These are phyloP conservation scores for Trametes versicolor DNA, from an alignment of 1,284 basidiomycete species.

Conservation along the genomic window DNA sequence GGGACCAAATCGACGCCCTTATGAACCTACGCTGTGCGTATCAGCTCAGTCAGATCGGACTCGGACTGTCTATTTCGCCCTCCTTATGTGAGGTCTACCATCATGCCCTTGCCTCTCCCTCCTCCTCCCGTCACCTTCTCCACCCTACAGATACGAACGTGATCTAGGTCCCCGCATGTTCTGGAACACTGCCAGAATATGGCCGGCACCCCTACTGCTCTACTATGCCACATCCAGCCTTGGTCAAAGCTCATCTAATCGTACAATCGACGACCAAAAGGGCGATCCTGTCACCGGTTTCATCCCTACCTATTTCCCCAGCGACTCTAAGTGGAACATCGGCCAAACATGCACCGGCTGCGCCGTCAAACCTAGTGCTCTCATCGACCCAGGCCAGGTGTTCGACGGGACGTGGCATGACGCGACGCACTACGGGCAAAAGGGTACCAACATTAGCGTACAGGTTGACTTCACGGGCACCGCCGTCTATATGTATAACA, in stretches of 20 bases:
- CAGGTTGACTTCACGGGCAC: constrained; percentile 20
- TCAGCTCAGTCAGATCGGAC: too few species aligned
- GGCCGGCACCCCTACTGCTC: too few species aligned
- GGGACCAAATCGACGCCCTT: too few species aligned
- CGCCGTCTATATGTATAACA: constrained; percentile 28
- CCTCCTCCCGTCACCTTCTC: too few species aligned
- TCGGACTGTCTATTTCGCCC: too few species aligned
- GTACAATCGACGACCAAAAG: constrained; percentile 29
- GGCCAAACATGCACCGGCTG: constrained; percentile 14
- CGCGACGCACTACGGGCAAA: constrained; percentile 4
- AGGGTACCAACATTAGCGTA: background rate
- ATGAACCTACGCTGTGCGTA: too few species aligned
- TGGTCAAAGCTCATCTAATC: constrained; percentile 8
- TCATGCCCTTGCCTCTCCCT: too few species aligned
- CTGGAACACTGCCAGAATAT: too few species aligned
- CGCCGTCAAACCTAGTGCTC: background rate
- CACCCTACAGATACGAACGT: too few species aligned
- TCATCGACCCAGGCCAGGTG: constrained; percentile 6
- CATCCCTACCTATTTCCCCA: constrained; percentile 17
- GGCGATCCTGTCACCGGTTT: constrained; percentile 19
- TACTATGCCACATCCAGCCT: too few species aligned
- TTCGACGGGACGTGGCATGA: constrained; percentile 29
- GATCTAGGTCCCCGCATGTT: too few species aligned
- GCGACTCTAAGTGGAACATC: constrained; percentile 16
- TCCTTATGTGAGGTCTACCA: too few species aligned